phyloP scores from a whole-genome alignment of 2,329 filamentous ascomycete genomes.

The Ophiostoma populinum region DNA sequence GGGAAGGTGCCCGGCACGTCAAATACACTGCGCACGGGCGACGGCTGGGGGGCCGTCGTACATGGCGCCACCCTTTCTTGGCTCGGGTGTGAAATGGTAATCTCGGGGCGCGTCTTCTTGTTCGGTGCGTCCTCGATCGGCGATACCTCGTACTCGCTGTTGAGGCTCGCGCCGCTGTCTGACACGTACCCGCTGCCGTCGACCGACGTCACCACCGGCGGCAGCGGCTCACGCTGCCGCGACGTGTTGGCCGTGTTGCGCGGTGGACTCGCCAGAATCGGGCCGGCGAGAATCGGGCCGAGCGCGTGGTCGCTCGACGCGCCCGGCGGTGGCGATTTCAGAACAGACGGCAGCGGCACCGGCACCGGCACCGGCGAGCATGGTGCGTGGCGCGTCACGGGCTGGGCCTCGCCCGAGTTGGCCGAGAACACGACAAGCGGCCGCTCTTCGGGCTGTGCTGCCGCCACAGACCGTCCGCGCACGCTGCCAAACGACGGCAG shows the following conservation, averaged over 20 bases:
- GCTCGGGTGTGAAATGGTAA: constrained; percentile 27
- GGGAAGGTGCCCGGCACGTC: constrained; percentile 45
- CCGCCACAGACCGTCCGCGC: constrained; percentile 37
- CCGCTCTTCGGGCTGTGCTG: constrained; percentile 35
- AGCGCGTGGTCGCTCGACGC: constrained; percentile 43
- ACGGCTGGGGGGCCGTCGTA: too few relatives aligned
- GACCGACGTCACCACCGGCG: constrained; percentile 52
- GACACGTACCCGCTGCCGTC: constrained; percentile 49
- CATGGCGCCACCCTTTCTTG: constrained; percentile 12
- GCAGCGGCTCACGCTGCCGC: constrained; percentile 44
- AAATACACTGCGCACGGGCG: constrained; percentile 17
- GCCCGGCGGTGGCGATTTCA: constrained; percentile 17
- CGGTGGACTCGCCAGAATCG: constrained; percentile 23
- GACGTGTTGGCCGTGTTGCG: constrained; percentile 37
- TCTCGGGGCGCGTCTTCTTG: constrained; percentile 21
- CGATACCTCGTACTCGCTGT: background rate
- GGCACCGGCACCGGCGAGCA: constrained; percentile 10
- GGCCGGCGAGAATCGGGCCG: constrained; percentile 30
- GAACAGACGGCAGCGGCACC: constrained; percentile 15
- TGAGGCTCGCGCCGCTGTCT: constrained; percentile 26
- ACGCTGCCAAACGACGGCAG: constrained; percentile 63
- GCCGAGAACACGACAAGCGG: too few relatives aligned
- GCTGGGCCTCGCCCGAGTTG: too few relatives aligned
- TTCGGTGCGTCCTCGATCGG: too few relatives aligned
- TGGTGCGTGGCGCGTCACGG: background rate